Percentiles rank a stretch among this genome's conserved stretches.
Evolutionary conservation across 1,139 yeast genomes (phyloP).

Genomic region (Blastobotrys apis): DNA sequence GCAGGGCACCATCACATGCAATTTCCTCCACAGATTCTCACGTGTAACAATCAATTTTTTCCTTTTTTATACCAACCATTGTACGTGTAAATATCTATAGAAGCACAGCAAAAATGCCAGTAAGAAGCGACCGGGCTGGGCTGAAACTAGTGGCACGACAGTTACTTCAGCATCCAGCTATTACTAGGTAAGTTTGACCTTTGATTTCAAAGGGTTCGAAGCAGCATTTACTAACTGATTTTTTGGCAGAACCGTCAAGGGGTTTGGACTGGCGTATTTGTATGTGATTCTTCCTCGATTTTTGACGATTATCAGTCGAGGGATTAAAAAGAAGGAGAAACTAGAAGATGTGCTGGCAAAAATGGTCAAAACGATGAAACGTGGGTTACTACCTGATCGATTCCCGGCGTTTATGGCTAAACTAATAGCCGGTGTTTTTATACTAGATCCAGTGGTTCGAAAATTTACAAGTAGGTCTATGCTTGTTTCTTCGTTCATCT

Average conservation of each 20-base stretch:
- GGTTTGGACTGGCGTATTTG: conserved; percentile 39
- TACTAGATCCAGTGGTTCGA: conserved; percentile 36
- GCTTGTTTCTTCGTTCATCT: conserved; percentile 19
- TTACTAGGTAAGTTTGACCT: conserved; percentile 3
- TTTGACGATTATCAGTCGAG: conserved; percentile 26
- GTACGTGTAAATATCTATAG: too few species aligned
- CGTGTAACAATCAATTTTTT: too few species aligned
- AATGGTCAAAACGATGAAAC: conserved; percentile 22
- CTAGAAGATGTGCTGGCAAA: conserved; percentile 17
- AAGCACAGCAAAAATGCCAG: too few species aligned
- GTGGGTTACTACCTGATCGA: conserved; percentile 34
- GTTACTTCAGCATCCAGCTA: conserved; percentile 10
- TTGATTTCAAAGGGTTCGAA: neutral
- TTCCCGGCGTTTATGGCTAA: conserved; percentile 37
- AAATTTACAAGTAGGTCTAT: conserved; percentile 1
- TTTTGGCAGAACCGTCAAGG: conserved; percentile 22
- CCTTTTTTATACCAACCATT: too few species aligned
- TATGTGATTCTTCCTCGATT: conserved; percentile 39
- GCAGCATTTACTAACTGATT: neutral
- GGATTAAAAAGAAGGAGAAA: conserved; percentile 23
- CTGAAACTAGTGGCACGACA: too few species aligned
- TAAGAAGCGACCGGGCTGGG: too few species aligned
- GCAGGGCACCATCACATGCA: too few species aligned
- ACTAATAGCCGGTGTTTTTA: conserved; percentile 34
- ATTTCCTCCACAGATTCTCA: too few species aligned